Percentiles rank a stretch among this genome's conserved stretches.
phyloP scores from a whole-genome alignment of 2,329 filamentous ascomycete genomes.

The Amesomyces nigricolor region DNA sequence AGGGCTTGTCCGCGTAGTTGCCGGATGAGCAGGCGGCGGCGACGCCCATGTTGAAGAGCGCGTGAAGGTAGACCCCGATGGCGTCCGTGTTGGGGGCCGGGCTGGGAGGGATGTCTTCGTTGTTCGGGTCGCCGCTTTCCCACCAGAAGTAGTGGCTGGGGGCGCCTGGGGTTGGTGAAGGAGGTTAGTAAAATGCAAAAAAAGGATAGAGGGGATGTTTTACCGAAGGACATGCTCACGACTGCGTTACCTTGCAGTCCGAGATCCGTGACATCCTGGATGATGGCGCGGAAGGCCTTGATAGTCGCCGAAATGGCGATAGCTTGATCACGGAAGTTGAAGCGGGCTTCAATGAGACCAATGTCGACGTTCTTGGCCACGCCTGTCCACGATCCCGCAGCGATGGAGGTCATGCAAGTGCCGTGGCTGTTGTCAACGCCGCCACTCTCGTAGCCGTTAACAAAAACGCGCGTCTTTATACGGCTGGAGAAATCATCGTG shows the following conservation, averaged over 20 bases:
- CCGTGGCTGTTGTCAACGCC: neutral
- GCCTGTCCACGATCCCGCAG: neutral
- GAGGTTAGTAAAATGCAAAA: neutral
- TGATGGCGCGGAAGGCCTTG: neutral
- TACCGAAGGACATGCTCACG: neutral
- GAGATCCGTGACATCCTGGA: neutral
- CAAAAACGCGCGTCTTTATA: neutral
- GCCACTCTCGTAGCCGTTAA: neutral
- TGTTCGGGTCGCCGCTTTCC: neutral
- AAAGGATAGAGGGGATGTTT: neutral
- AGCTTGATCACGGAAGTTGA: neutral
- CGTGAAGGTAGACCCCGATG: neutral
- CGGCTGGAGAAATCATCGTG: neutral
- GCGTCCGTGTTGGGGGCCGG: neutral
- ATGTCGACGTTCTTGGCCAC: neutral
- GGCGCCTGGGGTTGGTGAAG: neutral
- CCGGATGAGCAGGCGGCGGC: neutral
- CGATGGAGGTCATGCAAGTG: slow-evolving; percentile 1
- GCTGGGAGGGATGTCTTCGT: no score
- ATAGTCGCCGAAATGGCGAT: neutral
- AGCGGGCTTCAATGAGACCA: neutral
- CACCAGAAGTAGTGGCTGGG: neutral
- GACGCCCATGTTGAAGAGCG: neutral
- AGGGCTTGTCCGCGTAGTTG: neutral
- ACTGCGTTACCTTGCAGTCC: neutral